phyloP scores from a whole-genome alignment of 331 rosid genomes.

The Quercus phellos region DNA sequence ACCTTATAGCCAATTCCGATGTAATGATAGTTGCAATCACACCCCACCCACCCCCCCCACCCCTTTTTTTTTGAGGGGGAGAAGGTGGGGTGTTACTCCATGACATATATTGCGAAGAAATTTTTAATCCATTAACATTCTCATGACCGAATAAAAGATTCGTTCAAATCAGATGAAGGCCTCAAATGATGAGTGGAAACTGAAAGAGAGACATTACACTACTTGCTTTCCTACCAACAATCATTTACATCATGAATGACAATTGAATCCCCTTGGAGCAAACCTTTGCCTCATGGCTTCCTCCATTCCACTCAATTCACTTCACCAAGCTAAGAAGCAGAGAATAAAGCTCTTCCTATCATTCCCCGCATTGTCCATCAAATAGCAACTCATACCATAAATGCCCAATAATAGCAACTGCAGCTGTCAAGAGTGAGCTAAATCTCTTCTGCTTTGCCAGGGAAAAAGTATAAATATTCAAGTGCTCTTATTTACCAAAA shows the following conservation, averaged over 20 bases:
- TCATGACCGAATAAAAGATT: slow-evolving; percentile 26
- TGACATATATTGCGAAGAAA: neutral
- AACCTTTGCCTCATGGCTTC: slow-evolving; percentile 31
- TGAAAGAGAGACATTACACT: slow-evolving; percentile 31
- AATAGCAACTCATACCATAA: slow-evolving; percentile 18
- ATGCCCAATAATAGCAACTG: slow-evolving; percentile 9
- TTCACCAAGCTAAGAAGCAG: neutral
- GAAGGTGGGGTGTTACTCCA: neutral
- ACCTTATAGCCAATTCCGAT: no score
- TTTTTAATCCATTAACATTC: slow-evolving; percentile 9
- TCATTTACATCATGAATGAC: slow-evolving; percentile 43
- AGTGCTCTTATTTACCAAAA: slow-evolving; percentile 52
- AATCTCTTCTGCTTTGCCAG: slow-evolving; percentile 20
- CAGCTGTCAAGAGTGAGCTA: slow-evolving; percentile 15
- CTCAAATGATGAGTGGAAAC: slow-evolving; percentile 23
- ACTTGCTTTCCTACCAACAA: slow-evolving; percentile 41
- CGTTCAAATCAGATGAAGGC: slow-evolving; percentile 8
- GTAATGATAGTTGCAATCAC: no score
- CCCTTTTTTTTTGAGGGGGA: no score
- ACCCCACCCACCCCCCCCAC: no score
- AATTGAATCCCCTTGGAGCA: slow-evolving; percentile 38
- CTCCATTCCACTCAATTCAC: slow-evolving; percentile 14
- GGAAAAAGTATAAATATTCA: slow-evolving; percentile 32
- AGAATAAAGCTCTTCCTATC: slow-evolving; percentile 30
- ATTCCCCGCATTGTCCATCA: slow-evolving; percentile 30